Conservation (phyloP, 2,329 filamentous ascomycete genomes). For the Dactylella cylindrospora region DNA sequence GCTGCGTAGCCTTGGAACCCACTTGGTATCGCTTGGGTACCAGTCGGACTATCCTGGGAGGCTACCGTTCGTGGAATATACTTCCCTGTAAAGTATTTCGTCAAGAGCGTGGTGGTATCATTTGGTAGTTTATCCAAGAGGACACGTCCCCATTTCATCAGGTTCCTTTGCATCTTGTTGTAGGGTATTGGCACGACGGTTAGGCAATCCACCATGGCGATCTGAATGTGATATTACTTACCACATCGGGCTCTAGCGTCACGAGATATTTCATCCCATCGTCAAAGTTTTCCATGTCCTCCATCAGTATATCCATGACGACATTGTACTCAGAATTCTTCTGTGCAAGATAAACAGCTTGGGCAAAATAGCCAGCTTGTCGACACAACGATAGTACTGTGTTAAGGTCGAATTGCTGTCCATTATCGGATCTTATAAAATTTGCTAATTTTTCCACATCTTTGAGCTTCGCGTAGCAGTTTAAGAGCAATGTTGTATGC, state of each 20-base stretch:
- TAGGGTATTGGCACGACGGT: neutral
- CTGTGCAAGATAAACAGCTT: slow-evolving; percentile 90
- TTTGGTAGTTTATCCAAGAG: slow-evolving; percentile 82
- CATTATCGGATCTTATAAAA: slow-evolving; percentile 84
- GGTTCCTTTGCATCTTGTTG: slow-evolving; percentile 58
- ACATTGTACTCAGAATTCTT: slow-evolving; percentile 92
- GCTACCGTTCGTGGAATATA: slow-evolving; percentile 57
- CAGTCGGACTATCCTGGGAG: slow-evolving; percentile 5
- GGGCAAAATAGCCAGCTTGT: slow-evolving; percentile 94
- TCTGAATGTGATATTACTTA: slow-evolving; percentile 59
- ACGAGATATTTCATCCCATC: slow-evolving; percentile 91
- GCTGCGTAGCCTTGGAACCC: slow-evolving; percentile 28
- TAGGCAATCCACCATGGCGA: neutral
- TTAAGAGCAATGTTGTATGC: slow-evolving; percentile 89
- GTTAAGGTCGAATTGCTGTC: slow-evolving; percentile 93
- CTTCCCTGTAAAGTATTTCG: slow-evolving; percentile 88
- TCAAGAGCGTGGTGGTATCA: slow-evolving; percentile 82
- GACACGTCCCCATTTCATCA: slow-evolving; percentile 94
- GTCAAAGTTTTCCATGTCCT: slow-evolving; percentile 86
- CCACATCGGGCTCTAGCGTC: slow-evolving; percentile 75
- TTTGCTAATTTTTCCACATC: slow-evolving; percentile 94
- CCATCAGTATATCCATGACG: slow-evolving; percentile 92
- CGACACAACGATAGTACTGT: slow-evolving; percentile 97
- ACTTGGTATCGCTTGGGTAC: slow-evolving; percentile 2
- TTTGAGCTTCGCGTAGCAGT: slow-evolving; percentile 97